Evolutionary conservation across 1,139 yeast species (phyloP).

Genomic region (Blastobotrys persicus): DNA sequence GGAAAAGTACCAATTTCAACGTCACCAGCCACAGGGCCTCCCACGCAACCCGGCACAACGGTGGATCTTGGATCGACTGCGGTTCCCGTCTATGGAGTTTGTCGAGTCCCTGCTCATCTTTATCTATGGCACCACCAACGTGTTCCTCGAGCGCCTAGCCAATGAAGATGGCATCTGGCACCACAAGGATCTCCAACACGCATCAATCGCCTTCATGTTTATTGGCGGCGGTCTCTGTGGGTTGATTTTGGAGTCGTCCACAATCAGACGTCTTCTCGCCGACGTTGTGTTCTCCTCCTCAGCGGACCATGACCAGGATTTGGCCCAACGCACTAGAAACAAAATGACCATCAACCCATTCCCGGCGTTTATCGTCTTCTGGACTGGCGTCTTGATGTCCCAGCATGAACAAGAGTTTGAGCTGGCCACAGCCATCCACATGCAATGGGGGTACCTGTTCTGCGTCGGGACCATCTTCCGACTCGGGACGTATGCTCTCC

Average conservation of each 20-base stretch:
- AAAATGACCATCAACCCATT: conserved; percentile 62
- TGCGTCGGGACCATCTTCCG: conserved; percentile 78
- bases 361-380: conserved; percentile 87
- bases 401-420: conserved; percentile 83
- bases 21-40: conserved; percentile 4
- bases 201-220: conserved; percentile 89
- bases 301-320: conserved; percentile 2
- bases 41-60: conserved; percentile 10
- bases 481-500: conserved; percentile 59
- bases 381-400: conserved; percentile 98
- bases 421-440: conserved; percentile 74
- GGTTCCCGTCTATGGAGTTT: conserved; percentile 65
- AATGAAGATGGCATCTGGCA: conserved; percentile 75
- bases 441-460: conserved; percentile 87
- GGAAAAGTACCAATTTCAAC: neutral
- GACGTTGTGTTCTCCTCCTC: neutral
- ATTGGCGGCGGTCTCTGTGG: conserved; percentile 94
- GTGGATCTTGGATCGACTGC: conserved; percentile 14
- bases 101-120: conserved; percentile 75
- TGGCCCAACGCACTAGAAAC: conserved; percentile 24
- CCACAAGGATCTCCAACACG: conserved; percentile 92
- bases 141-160: conserved; percentile 86
- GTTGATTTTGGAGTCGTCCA: conserved; percentile 64
- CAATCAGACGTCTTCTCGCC: conserved; percentile 37
- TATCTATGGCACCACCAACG: conserved; percentile 83